Evolutionary conservation across 192 early-diverging fungal genomes (phyloP).

Genomic region (Backusella mclennaniae): DNA sequence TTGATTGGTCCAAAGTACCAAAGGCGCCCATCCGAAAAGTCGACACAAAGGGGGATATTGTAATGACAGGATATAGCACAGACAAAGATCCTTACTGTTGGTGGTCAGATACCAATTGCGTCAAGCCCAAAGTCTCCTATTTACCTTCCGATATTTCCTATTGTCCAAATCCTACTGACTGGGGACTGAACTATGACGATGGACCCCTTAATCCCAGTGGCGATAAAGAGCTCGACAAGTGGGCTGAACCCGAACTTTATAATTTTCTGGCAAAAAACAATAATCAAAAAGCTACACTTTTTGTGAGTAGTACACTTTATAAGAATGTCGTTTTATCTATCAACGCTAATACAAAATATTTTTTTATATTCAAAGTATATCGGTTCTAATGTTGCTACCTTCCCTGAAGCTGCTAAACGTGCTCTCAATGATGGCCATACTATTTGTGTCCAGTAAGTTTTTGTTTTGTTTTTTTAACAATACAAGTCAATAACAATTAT

Average conservation of each 20-base stretch:
- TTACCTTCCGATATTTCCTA: slow-evolving; percentile 40
- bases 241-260: slow-evolving; percentile 38
- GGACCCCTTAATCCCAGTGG: slow-evolving; percentile 31
- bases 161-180: slow-evolving; percentile 34
- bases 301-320: slow-evolving; percentile 20
- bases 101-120: slow-evolving; percentile 34
- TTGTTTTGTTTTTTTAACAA: background rate
- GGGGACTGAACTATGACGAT: slow-evolving; percentile 45
- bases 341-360: background rate
- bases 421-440: slow-evolving; percentile 51
- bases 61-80: slow-evolving; percentile 29
- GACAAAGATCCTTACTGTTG: slow-evolving; percentile 30
- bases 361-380: slow-evolving; percentile 19
- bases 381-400: slow-evolving; percentile 34
- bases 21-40: slow-evolving; percentile 15
- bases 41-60: slow-evolving; percentile 22
- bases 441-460: slow-evolving; percentile 48
- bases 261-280: slow-evolving; percentile 34
- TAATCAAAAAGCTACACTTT: slow-evolving; percentile 43
- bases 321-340: background rate
- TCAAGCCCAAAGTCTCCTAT: slow-evolving; percentile 34
- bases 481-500: too few relatives aligned
- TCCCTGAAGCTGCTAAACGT: slow-evolving; percentile 33
- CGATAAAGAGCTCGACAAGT: slow-evolving; percentile 14
- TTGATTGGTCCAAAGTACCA: slow-evolving; percentile 26